Evolutionary conservation across 163 green algal genomes (phyloP).

Genomic region (Smithsoniella earleae): DNA sequence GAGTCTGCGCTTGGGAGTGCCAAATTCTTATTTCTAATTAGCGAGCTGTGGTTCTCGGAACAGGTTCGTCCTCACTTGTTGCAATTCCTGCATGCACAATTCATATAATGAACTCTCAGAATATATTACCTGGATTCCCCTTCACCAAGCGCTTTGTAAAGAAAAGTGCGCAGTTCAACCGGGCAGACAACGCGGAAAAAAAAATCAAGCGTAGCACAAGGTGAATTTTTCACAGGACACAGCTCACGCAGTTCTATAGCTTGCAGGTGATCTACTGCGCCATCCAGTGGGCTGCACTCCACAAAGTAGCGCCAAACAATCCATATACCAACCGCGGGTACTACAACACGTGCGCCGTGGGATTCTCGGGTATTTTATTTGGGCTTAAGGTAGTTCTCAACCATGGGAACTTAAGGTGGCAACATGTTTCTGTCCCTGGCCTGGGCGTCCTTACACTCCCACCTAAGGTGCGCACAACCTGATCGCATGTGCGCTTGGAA

Average conservation of each 20-base stretch:
- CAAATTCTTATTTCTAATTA: slow-evolving; percentile 46
- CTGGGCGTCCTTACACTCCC: not conserved
- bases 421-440: not conserved
- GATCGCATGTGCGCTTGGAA: not conserved
- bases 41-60: slow-evolving; percentile 52
- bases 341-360: slow-evolving; percentile 44
- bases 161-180: too few relatives aligned
- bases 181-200: too few relatives aligned
- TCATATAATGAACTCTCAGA: too few relatives aligned
- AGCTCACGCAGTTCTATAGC: too few relatives aligned
- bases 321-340: slow-evolving; percentile 34
- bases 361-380: slow-evolving; percentile 43
- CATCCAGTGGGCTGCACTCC: not conserved
- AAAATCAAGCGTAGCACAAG: too few relatives aligned
- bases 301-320: not conserved
- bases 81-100: too few relatives aligned
- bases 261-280: slow-evolving; percentile 12
- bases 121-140: too few relatives aligned
- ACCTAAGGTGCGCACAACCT: not conserved
- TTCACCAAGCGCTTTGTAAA: too few relatives aligned
- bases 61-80: too few relatives aligned
- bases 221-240: too few relatives aligned
- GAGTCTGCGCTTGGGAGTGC: slow-evolving; percentile 49
- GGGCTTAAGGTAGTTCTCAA: not conserved
- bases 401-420: not conserved